Percentiles rank a stretch among this genome's conserved stretches.
phyloP scores from a whole-genome alignment of 495 filamentous ascomycete genomes.

The Neurospora sp. region DNA sequence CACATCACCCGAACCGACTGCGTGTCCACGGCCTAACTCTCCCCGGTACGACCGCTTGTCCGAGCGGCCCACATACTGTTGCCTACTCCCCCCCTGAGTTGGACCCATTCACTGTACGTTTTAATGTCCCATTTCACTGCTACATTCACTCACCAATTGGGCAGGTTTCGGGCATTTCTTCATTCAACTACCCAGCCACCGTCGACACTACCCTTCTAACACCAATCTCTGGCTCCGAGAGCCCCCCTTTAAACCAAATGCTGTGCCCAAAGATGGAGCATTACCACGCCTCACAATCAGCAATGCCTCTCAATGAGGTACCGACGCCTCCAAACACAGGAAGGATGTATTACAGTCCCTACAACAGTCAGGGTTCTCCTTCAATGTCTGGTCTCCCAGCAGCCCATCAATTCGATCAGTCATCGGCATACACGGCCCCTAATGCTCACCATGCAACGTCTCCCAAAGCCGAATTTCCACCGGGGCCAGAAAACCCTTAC shows the following conservation, averaged over 20 bases:
- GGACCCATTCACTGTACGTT: constrained; percentile 23
- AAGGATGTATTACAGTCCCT: constrained; percentile 28
- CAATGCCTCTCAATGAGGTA: constrained; percentile 24
- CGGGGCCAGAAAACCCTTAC: constrained; percentile 19
- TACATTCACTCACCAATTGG: background rate
- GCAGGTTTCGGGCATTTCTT: constrained; percentile 28
- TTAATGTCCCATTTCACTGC: background rate
- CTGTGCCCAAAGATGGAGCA: constrained; percentile 23
- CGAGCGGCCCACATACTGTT: constrained; percentile 12
- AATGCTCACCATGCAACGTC: constrained; percentile 21
- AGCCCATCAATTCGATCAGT: constrained; percentile 19
- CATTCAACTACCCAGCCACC: constrained; percentile 33
- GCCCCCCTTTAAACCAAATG: constrained; percentile 32
- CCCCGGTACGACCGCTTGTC: constrained; percentile 9
- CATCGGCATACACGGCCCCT: constrained; percentile 16
- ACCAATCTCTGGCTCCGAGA: constrained; percentile 34
- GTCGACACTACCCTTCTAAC: constrained; percentile 37
- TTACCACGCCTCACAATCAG: constrained; percentile 19
- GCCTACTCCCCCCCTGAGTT: constrained; percentile 18
- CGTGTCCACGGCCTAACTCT: constrained; percentile 11
- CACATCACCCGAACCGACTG: constrained; percentile 10
- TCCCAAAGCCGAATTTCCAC: constrained; percentile 20
- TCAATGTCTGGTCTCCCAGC: constrained; percentile 25
- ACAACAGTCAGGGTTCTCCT: constrained; percentile 27
- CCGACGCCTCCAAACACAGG: constrained; percentile 35